Evolutionary conservation across 768 basidiomycete genomes (phyloP).

Genomic region (Mrakia blollopis): DNA sequence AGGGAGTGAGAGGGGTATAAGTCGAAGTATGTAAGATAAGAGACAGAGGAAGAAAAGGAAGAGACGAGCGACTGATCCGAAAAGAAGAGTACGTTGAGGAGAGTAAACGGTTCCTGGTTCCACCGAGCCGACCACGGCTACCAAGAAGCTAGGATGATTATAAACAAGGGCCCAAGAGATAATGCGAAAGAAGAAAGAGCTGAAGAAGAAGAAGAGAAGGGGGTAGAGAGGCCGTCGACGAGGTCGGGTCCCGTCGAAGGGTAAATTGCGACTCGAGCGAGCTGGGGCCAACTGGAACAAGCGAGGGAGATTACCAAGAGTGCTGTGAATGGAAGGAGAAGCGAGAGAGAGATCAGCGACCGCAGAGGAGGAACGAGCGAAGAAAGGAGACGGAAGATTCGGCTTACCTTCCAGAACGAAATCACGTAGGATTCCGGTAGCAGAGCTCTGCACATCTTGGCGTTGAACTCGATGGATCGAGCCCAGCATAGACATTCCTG

Average conservation of each 20-base stretch:
- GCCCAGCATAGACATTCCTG: conserved; percentile 28
- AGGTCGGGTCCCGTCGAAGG: background rate
- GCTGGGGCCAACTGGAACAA: background rate
- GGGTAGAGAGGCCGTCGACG: too few species aligned
- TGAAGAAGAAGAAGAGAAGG: background rate
- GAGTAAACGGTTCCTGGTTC: too few species aligned
- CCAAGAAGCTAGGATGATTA: too few species aligned
- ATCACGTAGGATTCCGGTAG: background rate
- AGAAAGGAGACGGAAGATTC: background rate
- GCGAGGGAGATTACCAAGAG: background rate
- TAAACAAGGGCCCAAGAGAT: too few species aligned
- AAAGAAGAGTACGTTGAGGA: background rate
- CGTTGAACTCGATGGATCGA: background rate
- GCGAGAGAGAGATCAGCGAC: background rate
- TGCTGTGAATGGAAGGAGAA: background rate
- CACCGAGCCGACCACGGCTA: too few species aligned
- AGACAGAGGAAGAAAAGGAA: background rate
- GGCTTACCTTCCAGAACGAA: conserved; percentile 20
- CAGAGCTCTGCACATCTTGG: background rate
- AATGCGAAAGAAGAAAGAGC: too few species aligned
- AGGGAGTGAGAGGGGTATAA: background rate
- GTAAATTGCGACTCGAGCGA: background rate
- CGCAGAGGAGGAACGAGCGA: background rate
- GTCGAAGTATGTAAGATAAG: too few species aligned
- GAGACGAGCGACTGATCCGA: background rate